Evolutionary conservation across 2,329 filamentous ascomycete species (phyloP).

Genomic region (Xylaria sp.): DNA sequence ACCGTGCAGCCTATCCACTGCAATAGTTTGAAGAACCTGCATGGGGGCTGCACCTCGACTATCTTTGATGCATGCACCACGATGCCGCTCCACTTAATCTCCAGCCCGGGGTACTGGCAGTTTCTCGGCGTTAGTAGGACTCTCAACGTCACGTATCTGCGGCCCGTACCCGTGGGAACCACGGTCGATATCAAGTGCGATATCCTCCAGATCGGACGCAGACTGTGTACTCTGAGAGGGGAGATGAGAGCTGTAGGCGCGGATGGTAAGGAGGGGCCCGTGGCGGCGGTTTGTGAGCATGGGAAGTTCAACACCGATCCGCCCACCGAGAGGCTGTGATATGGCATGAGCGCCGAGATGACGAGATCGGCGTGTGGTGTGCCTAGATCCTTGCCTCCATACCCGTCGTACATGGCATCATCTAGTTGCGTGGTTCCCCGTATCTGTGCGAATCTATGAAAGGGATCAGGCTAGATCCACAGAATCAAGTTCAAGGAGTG

Average conservation of each 20-base stretch:
- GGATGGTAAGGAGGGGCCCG: slow-evolving; percentile 40
- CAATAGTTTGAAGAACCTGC: slow-evolving; percentile 58
- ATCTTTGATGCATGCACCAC: slow-evolving; percentile 70
- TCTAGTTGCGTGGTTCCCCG: no score
- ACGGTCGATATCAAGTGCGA: slow-evolving; percentile 49
- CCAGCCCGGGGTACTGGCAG: slow-evolving; percentile 62
- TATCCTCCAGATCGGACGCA: slow-evolving; percentile 50
- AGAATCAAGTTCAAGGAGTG: no score
- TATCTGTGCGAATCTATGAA: no score
- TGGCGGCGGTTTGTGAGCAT: slow-evolving; percentile 55
- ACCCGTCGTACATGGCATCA: no score
- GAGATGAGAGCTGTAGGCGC: slow-evolving; percentile 48
- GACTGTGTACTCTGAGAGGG: slow-evolving; percentile 47
- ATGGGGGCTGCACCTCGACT: slow-evolving; percentile 66
- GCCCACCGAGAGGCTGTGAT: slow-evolving; percentile 23
- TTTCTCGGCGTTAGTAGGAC: slow-evolving; percentile 66
- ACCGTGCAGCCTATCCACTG: slow-evolving; percentile 54
- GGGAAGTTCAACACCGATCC: slow-evolving; percentile 57
- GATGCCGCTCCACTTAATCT: slow-evolving; percentile 57
- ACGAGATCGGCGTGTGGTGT: no score
- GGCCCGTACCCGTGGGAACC: slow-evolving; percentile 57
- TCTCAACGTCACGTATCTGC: slow-evolving; percentile 68
- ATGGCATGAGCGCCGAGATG: no score
- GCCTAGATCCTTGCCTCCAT: no score
- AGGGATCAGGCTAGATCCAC: no score